These are phyloP conservation scores for Musa troglodytarum DNA, from an alignment of 176 grass and related monocot species.

Conservation along the genomic window DNA sequence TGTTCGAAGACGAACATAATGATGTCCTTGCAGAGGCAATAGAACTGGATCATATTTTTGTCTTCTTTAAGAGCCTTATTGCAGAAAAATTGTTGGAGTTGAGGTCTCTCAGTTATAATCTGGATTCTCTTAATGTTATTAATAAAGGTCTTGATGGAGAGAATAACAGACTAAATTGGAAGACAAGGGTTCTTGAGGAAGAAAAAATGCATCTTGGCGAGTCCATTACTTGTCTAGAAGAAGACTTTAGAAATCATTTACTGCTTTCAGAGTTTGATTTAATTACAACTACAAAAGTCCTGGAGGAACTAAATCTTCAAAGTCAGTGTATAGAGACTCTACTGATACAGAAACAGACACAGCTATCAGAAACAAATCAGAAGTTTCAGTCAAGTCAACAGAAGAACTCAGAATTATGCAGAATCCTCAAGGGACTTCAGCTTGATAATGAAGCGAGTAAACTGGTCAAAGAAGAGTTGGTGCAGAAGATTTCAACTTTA, in stretches of 20 bases:
- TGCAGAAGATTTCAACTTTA: slow-evolving; percentile 36
- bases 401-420: slow-evolving; percentile 44
- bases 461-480: slow-evolving; percentile 54
- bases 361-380: slow-evolving; percentile 52
- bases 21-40: slow-evolving; percentile 45
- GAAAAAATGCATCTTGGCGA: slow-evolving; percentile 62
- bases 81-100: neutral
- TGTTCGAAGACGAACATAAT: slow-evolving; percentile 37
- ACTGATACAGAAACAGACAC: slow-evolving; percentile 37
- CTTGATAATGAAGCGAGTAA: slow-evolving; percentile 45
- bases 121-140: slow-evolving; percentile 47
- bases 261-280: slow-evolving; percentile 67
- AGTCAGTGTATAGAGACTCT: slow-evolving; percentile 28
- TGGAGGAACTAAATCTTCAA: slow-evolving; percentile 49
- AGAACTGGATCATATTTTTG: slow-evolving; percentile 59
- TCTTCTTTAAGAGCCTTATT: slow-evolving; percentile 58
- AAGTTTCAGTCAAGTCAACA: slow-evolving; percentile 42
- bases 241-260: slow-evolving; percentile 48
- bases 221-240: slow-evolving; percentile 38
- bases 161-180: slow-evolving; percentile 36
- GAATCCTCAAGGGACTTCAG: slow-evolving; percentile 42
- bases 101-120: slow-evolving; percentile 48
- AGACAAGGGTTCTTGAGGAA: slow-evolving; percentile 25
- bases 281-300: slow-evolving; percentile 34
- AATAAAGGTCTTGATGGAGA: slow-evolving; percentile 38